Percentiles rank a stretch among this genome's conserved stretches.
phyloP scores from a whole-genome alignment of 2,329 filamentous ascomycete species.

The Rhytidhysteron rufulum region DNA sequence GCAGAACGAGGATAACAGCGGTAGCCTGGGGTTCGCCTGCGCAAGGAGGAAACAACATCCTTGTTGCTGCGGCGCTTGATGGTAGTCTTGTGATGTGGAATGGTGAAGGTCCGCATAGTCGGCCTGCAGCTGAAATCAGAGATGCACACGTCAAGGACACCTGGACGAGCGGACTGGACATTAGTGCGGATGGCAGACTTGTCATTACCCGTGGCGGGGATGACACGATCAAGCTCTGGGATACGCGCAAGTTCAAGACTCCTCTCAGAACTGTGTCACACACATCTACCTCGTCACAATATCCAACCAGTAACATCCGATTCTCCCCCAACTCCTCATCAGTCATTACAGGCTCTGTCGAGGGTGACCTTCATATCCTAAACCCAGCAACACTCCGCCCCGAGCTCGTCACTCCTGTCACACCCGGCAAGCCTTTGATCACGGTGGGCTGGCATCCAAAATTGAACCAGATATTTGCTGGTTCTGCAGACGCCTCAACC shows the following conservation, averaged over 20 bases:
- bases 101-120: slow-evolving; percentile 78
- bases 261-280: slow-evolving; percentile 78
- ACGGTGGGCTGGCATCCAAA: slow-evolving; percentile 88
- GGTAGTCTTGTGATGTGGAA: slow-evolving; percentile 89
- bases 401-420: slow-evolving; percentile 85
- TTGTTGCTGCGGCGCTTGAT: slow-evolving; percentile 81
- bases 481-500: slow-evolving; percentile 84
- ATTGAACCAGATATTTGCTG: slow-evolving; percentile 93
- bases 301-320: slow-evolving; percentile 78
- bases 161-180: slow-evolving; percentile 89
- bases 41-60: slow-evolving; percentile 72
- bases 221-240: slow-evolving; percentile 92
- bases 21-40: slow-evolving; percentile 77
- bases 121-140: slow-evolving; percentile 77
- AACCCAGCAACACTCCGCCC: slow-evolving; percentile 86
- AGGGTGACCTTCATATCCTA: slow-evolving; percentile 84
- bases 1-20: slow-evolving; percentile 88
- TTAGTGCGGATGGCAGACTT: slow-evolving; percentile 86
- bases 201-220: slow-evolving; percentile 89
- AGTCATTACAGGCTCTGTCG: slow-evolving; percentile 83
- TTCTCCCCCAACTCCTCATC: slow-evolving; percentile 82
- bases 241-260: slow-evolving; percentile 90
- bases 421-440: slow-evolving; percentile 76
- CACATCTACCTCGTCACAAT: slow-evolving; percentile 77
- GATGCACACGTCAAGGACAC: slow-evolving; percentile 79